Base-by-base conservation (phyloP, 1,284 basidiomycete genomes). In the Schizopora paradoxa region DNA sequence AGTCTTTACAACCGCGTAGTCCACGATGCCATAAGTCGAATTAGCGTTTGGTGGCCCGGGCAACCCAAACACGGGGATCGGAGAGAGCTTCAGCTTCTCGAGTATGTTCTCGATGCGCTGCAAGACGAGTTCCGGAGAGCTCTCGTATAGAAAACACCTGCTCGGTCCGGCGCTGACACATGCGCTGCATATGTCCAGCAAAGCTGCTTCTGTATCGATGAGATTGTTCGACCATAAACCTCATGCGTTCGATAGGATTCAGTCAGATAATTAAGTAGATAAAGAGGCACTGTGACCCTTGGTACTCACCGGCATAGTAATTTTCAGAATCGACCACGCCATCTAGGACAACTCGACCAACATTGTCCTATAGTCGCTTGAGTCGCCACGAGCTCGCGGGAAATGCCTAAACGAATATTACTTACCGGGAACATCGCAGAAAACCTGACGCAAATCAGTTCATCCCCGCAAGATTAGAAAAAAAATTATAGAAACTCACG, bases 121-220 rank as follows among this genome's bases (percentile, higher is more conserved):
- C 14, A 41, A 16, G 22, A 58, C 45, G 11, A 35, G n/a, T 1
- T 47, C 22, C 1, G 52, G 33, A 8, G 28, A 45, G 5, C 41
- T 14, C 26, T 56, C 55, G 35, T 52, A 47, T 2, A 55, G 33
- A 6, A 50, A 38, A 28, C 55, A 56, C 5, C 2, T 14, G 2
- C 23, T 11, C 11, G 51, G 54, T 4, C 55, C 55, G 1, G 51
- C 56, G 8, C 51, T 35, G 16, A 51, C 49, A 35, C 56, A 58
- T 2, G 36, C 45, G 14, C 54, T 28, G 34, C 42, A 49, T 21
- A 56, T 40, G 13, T 35, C 23, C 18, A 21, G 16, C 5, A 52
- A 19, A 1, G 14, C 51, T 1, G 18, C 27, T 19, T 58, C 56
- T 8, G 52, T 51, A 29, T 54, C 51, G 11, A 44, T 39, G 3